phyloP scores from a whole-genome alignment of 2,329 filamentous ascomycete genomes.

The Aureobasidium sp. region DNA sequence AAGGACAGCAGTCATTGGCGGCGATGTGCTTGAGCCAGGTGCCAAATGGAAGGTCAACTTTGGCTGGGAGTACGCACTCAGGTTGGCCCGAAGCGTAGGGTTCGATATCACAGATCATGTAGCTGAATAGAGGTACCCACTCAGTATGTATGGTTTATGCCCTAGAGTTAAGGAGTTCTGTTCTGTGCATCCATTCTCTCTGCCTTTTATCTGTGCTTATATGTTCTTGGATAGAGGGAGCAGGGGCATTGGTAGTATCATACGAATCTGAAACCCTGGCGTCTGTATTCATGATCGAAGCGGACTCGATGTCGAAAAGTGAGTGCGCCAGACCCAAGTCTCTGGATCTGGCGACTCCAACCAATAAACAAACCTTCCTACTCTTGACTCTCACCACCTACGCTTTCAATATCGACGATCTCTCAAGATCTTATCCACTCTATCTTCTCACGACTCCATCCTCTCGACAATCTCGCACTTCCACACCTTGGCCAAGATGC shows the following conservation, averaged over 20 bases:
- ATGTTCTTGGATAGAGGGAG: no score
- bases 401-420: no score
- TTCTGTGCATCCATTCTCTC: neutral
- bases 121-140: constrained; percentile 44
- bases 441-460: no score
- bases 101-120: constrained; percentile 76
- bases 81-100: constrained; percentile 64
- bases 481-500: neutral
- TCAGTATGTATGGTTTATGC: neutral
- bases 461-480: neutral
- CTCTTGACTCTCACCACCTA: no score
- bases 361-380: no score
- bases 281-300: no score
- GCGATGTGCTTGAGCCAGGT: constrained; percentile 61
- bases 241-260: no score
- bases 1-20: constrained; percentile 51
- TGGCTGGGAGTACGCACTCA: constrained; percentile 67
- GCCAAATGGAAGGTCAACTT: constrained; percentile 73
- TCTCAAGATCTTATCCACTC: neutral
- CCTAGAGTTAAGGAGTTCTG: neutral
- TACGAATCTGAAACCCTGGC: no score
- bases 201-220: neutral
- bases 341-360: no score
- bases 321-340: no score
- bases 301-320: no score